Conservation (phyloP, 306 rosid genomes). For the Citrullus amarus region DNA sequence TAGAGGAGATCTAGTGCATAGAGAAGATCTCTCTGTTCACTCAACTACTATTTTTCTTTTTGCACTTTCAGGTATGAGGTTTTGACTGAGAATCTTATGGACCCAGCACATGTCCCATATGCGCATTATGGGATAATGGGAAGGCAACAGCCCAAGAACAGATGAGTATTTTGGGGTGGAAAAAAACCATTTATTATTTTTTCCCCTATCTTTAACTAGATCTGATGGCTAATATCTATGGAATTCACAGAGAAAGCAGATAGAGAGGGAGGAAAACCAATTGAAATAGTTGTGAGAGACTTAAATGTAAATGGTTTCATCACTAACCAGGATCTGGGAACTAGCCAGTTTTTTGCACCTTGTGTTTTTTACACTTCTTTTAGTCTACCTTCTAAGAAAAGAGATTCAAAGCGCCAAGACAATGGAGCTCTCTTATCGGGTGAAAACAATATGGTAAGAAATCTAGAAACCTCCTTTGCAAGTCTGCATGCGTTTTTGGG, state of each 20-base stretch:
- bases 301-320: constrained; percentile 52
- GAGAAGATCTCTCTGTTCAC: too few species aligned
- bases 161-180: background rate
- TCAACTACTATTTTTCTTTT: background rate
- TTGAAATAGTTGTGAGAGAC: constrained; percentile 35
- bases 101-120: constrained; percentile 85
- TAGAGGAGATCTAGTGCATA: too few species aligned
- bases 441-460: background rate
- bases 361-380: constrained; percentile 25
- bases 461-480: background rate
- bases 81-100: constrained; percentile 86
- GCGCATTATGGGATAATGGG: constrained; percentile 58
- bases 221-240: background rate
- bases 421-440: background rate
- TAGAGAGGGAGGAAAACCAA: constrained; percentile 92
- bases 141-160: background rate
- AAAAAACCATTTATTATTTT: background rate
- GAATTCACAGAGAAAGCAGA: constrained; percentile 50
- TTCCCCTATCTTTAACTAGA: background rate
- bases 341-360: constrained; percentile 50
- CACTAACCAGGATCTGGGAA: constrained; percentile 40
- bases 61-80: constrained; percentile 65
- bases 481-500: background rate
- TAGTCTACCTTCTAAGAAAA: background rate
- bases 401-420: constrained; percentile 14